Percentiles rank a stretch among this genome's conserved stretches.
Evolutionary conservation across 1,139 yeast genomes (phyloP).

Genomic region (Taiozyma sp.): DNA sequence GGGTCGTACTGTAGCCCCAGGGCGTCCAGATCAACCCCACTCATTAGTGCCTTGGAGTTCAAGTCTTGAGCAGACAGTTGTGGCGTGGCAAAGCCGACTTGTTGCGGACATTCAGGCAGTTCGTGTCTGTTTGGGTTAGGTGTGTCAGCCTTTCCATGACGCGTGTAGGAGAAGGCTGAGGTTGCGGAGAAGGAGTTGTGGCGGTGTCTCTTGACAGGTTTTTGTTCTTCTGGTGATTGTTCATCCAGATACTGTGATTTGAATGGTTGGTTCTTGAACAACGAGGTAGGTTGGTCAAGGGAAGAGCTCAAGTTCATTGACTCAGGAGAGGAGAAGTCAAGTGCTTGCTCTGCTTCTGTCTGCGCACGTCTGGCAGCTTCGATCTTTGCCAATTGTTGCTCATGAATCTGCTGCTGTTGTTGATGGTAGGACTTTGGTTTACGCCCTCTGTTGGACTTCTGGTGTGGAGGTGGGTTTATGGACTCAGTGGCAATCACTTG

Average conservation of each 20-base stretch:
- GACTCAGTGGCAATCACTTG: constrained; percentile 2
- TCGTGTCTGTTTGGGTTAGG: constrained; percentile 13
- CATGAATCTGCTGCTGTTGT: not conserved
- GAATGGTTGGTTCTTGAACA: not conserved
- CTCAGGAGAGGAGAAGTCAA: not conserved
- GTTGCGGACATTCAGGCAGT: constrained; percentile 46
- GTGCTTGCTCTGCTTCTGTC: not conserved
- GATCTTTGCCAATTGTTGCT: not conserved
- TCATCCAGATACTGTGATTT: not conserved
- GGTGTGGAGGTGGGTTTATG: not conserved
- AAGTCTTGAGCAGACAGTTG: constrained; percentile 46
- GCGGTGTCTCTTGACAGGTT: constrained; percentile 32
- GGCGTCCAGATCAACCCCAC: constrained; percentile 36
- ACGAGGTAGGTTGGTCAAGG: constrained; percentile 6
- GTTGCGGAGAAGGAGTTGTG: constrained; percentile 86
- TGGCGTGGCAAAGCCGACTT: constrained; percentile 79
- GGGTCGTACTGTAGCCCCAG: constrained; percentile 32
- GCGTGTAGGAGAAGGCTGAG: constrained; percentile 62
- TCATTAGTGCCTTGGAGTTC: constrained; percentile 30
- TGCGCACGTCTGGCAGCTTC: not conserved
- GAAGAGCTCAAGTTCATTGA: constrained; percentile 7
- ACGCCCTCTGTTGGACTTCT: not conserved
- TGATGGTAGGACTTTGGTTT: not conserved
- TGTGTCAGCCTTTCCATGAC: constrained; percentile 5
- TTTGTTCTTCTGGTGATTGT: not conserved